phyloP scores from a whole-genome alignment of 2,329 filamentous ascomycete genomes.

The Gliomastix tumulicola region DNA sequence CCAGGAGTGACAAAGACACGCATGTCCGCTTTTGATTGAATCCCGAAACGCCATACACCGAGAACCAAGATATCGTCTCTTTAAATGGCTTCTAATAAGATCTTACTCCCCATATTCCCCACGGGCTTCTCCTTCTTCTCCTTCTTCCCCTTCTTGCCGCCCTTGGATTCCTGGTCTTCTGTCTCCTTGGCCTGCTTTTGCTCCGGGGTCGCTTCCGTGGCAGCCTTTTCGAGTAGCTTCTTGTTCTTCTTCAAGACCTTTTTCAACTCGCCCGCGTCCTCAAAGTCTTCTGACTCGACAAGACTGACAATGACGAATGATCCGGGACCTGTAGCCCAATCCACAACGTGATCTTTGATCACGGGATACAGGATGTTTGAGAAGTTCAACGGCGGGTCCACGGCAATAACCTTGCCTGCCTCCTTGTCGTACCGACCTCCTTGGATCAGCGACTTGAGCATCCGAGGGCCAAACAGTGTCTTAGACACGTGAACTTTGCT shows the following conservation, averaged over 20 bases:
- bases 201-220: conserved; percentile 48
- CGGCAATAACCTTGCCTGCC: conserved; percentile 61
- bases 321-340: conserved; percentile 81
- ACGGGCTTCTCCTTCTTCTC: conserved; percentile 35
- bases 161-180: conserved; percentile 33
- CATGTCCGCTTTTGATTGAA: no score
- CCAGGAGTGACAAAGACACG: no score
- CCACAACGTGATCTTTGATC: conserved; percentile 66
- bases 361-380: conserved; percentile 73
- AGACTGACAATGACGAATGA: conserved; percentile 82
- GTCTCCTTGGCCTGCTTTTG: conserved; percentile 41
- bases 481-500: conserved; percentile 48
- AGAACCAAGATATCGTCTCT: conserved; percentile 9
- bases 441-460: conserved; percentile 86
- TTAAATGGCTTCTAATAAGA: conserved; percentile 54
- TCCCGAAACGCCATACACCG: no score
- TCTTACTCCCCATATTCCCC: conserved; percentile 55
- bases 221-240: conserved; percentile 62
- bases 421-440: conserved; percentile 79
- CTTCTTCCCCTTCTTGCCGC: conserved; percentile 32
- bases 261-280: conserved; percentile 57
- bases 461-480: conserved; percentile 61
- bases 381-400: conserved; percentile 75
- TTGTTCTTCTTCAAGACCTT: conserved; percentile 67
- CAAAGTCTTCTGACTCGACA: conserved; percentile 68